Conservation (phyloP, 179 eudicot species). For the Spinacia oleracea region DNA sequence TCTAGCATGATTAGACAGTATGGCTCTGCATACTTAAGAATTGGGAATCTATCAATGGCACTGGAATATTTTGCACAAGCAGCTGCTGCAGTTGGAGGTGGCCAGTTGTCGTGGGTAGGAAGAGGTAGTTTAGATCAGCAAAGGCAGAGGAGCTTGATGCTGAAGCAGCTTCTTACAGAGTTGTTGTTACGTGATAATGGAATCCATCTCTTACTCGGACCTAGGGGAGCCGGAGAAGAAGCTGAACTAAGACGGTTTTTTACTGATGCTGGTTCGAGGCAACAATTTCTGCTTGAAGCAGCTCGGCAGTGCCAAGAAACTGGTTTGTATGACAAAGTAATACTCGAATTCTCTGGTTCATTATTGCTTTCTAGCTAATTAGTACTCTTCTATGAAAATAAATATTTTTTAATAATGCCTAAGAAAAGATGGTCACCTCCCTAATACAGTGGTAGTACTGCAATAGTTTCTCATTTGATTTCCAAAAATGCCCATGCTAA, state of each 20-base stretch:
- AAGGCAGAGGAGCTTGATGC: constrained; percentile 83
- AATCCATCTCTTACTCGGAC: constrained; percentile 72
- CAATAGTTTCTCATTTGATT: neutral
- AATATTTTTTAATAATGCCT: neutral
- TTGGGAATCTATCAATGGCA: constrained; percentile 70
- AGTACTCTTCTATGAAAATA: neutral
- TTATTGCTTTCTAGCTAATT: constrained; percentile 15
- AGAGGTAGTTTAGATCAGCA: constrained; percentile 86
- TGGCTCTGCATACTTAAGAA: constrained; percentile 77
- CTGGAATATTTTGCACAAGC: constrained; percentile 93
- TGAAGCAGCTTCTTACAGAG: constrained; percentile 91
- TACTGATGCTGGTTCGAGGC: constrained; percentile 56
- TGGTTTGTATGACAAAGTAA: constrained; percentile 87
- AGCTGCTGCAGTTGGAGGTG: constrained; percentile 94
- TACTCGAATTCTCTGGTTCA: neutral
- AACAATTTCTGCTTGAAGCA: constrained; percentile 87
- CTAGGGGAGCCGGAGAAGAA: constrained; percentile 93
- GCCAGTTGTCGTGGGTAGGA: constrained; percentile 88
- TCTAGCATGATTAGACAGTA: constrained; percentile 86
- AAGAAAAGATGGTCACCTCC: neutral
- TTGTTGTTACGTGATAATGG: constrained; percentile 77
- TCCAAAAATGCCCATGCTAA: neutral
- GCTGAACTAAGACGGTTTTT: constrained; percentile 83
- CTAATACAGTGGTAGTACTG: neutral
- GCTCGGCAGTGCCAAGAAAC: constrained; percentile 89